Percentiles rank a stretch among this genome's conserved stretches.
Conservation (phyloP, 495 filamentous ascomycete species). For the Penicillium antarcticum region DNA sequence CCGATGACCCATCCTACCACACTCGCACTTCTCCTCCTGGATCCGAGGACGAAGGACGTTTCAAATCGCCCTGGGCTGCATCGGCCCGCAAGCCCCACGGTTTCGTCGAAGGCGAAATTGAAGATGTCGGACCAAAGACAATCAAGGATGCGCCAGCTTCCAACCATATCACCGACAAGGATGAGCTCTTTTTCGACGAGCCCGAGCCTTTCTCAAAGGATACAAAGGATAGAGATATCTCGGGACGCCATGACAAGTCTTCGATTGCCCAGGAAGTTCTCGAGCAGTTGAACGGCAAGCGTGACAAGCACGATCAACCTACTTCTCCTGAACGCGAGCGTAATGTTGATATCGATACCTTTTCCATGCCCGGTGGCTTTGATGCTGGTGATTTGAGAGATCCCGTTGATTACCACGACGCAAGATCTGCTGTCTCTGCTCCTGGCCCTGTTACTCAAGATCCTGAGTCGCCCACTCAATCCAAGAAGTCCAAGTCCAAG, state of each 20-base stretch:
- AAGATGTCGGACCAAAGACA: constrained; percentile 12
- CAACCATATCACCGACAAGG: constrained; percentile 12
- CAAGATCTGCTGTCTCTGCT: not conserved
- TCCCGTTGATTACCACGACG: not conserved
- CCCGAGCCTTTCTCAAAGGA: constrained; percentile 14
- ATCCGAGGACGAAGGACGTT: constrained; percentile 46
- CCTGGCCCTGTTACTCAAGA: not conserved
- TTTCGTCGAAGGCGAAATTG: constrained; percentile 36
- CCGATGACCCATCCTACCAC: constrained; percentile 60
- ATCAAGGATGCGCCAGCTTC: constrained; percentile 6
- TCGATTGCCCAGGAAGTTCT: constrained; percentile 31
- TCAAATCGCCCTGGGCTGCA: constrained; percentile 43
- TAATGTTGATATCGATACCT: constrained; percentile 12
- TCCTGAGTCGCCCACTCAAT: constrained; percentile 1
- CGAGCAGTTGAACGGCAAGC: constrained; percentile 24
- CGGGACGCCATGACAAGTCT: constrained; percentile 1
- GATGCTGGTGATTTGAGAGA: constrained; percentile 17
- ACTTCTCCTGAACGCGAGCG: constrained; percentile 11
- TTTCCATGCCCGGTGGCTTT: constrained; percentile 44
- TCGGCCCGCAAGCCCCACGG: constrained; percentile 32
- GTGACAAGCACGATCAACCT: constrained; percentile 1
- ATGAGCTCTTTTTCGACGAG: constrained; percentile 21
- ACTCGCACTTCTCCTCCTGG: constrained; percentile 62
- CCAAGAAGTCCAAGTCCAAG: constrained; percentile 11
- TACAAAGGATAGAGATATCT: constrained; percentile 3